Conservation (phyloP, 495 filamentous ascomycete genomes). For the Hypoxylon lienhwacheense region DNA sequence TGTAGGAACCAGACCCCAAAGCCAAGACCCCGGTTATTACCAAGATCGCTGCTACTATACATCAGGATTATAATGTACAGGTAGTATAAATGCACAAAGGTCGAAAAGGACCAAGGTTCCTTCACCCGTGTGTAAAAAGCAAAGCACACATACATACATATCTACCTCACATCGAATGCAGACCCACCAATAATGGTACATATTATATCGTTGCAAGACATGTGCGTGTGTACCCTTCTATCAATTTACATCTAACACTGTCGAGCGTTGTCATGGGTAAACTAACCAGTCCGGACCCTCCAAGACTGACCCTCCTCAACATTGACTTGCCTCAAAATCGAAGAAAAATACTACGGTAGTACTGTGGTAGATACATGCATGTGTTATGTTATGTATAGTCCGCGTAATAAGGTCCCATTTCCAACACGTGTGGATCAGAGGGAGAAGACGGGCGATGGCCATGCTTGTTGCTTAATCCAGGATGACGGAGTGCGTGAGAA, state of each 20-base stretch:
- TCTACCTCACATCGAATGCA: not conserved
- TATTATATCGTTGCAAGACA: too few species aligned
- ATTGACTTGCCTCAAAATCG: too few species aligned
- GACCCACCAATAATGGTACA: too few species aligned
- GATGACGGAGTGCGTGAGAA: slow-evolving; percentile 30
- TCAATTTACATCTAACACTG: too few species aligned
- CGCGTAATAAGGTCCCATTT: slow-evolving; percentile 9
- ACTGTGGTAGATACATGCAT: not conserved
- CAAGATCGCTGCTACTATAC: slow-evolving; percentile 29
- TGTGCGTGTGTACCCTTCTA: too few species aligned
- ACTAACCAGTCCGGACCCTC: not conserved
- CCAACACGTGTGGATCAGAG: slow-evolving; percentile 34
- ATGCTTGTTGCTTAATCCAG: too few species aligned
- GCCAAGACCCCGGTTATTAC: slow-evolving; percentile 27
- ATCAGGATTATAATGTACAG: not conserved
- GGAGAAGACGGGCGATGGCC: slow-evolving; percentile 27
- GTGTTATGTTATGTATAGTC: not conserved
- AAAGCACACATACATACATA: too few species aligned
- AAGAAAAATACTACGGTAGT: too few species aligned
- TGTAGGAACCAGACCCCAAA: slow-evolving; percentile 27
- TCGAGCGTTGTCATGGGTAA: not conserved
- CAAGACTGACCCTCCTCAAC: too few species aligned
- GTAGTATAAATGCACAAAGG: not conserved
- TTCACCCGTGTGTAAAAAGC: slow-evolving; percentile 2
- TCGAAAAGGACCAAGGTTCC: not conserved